These are phyloP conservation scores for Oryza australiensis DNA, from an alignment of 176 grass and related monocot species.

Conservation along the genomic window DNA sequence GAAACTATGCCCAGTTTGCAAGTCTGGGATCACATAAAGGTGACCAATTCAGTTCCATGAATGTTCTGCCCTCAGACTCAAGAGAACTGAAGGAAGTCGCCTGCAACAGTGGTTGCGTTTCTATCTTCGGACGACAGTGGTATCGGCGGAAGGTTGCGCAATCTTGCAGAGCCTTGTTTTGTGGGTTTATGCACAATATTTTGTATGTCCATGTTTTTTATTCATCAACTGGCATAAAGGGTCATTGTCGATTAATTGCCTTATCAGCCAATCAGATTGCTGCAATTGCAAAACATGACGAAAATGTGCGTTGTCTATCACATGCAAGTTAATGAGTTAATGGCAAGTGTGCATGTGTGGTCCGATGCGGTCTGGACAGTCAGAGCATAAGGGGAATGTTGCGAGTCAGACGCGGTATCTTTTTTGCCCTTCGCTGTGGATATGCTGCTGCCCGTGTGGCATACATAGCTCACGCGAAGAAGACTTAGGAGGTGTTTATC, in stretches of 20 bases:
- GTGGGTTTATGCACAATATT: background rate
- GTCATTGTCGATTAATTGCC: background rate
- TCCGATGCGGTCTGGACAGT: no score
- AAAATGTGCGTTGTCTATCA: no score
- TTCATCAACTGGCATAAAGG: background rate
- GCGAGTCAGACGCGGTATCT: no score
- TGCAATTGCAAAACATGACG: background rate
- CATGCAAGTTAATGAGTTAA: no score
- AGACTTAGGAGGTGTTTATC: no score
- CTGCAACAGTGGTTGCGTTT: background rate
- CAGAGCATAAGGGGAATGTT: no score
- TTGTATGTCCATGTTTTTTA: background rate
- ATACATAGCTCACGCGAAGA: no score
- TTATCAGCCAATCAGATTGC: background rate
- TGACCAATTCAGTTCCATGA: background rate
- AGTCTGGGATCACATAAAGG: slow-evolving; percentile 52
- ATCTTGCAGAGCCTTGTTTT: background rate
- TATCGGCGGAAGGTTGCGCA: background rate
- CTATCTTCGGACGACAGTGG: background rate
- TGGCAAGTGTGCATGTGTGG: no score
- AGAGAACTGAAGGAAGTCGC: background rate
- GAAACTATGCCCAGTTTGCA: slow-evolving; percentile 76
- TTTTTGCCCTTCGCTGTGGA: background rate
- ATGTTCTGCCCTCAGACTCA: background rate
- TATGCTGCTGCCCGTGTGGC: background rate